These are phyloP conservation scores for Leccinum huronense DNA, from an alignment of 1,284 basidiomycete species.

Conservation along the genomic window DNA sequence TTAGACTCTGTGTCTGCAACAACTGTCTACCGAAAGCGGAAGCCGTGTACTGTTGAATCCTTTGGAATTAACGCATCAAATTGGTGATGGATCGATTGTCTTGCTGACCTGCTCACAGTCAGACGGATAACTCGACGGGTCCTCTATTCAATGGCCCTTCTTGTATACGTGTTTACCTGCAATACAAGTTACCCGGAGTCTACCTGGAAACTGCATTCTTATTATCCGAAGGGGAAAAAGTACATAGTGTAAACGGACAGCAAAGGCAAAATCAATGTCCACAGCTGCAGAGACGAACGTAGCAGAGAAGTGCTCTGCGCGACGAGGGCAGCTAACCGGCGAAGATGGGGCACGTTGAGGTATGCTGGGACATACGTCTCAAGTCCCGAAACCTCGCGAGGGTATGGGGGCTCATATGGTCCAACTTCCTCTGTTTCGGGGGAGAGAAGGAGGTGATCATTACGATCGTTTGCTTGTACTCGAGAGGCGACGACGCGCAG, in stretches of 20 bases:
- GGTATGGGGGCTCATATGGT: slow-evolving; percentile 84
- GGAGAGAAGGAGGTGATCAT: slow-evolving; percentile 90
- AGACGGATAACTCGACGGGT: slow-evolving; percentile 3
- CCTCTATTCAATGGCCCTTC: not conserved
- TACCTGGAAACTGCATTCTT: slow-evolving; percentile 6
- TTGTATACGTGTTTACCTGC: not conserved
- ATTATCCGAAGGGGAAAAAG: slow-evolving; percentile 20
- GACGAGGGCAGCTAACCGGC: no score
- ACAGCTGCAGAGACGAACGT: slow-evolving; percentile 2
- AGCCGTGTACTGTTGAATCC: slow-evolving; percentile 40
- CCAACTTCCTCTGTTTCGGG: slow-evolving; percentile 96
- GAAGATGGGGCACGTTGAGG: no score
- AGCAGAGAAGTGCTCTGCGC: slow-evolving; percentile 43
- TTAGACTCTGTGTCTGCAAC: slow-evolving; percentile 37
- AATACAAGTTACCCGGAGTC: slow-evolving; percentile 3
- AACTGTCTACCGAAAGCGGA: slow-evolving; percentile 21
- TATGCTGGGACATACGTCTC: no score
- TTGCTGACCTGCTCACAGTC: slow-evolving; percentile 18
- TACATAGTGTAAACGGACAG: slow-evolving; percentile 25
- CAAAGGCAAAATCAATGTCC: slow-evolving; percentile 11
- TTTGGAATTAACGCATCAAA: slow-evolving; percentile 38
- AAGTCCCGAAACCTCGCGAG: slow-evolving; percentile 77
- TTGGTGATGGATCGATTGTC: slow-evolving; percentile 44
- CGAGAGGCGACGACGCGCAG: slow-evolving; percentile 93
- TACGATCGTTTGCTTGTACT: slow-evolving; percentile 91